These are phyloP conservation scores for Colletotrichum sojae DNA, from an alignment of 2,329 filamentous ascomycete genomes.

Conservation along the genomic window DNA sequence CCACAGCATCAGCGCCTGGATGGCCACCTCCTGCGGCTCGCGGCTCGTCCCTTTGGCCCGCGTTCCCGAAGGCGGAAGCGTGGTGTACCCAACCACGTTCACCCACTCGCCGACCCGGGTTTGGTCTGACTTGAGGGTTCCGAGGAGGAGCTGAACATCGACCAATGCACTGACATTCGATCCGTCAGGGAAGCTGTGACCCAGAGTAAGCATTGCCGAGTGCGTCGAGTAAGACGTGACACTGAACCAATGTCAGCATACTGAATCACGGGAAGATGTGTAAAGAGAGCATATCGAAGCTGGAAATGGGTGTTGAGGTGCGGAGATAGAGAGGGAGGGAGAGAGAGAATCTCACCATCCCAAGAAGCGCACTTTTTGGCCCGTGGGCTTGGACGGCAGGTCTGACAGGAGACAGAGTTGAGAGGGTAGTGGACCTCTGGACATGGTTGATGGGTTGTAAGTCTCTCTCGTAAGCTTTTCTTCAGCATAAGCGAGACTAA, in stretches of 20 bases:
- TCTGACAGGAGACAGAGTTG: slow-evolving; percentile 75
- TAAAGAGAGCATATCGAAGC: background rate
- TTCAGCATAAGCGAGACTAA: too few relatives aligned
- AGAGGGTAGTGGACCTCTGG: slow-evolving; percentile 74
- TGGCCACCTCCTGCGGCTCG: slow-evolving; percentile 51
- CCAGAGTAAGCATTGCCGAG: slow-evolving; percentile 75
- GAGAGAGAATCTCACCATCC: slow-evolving; percentile 76
- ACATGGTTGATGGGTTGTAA: slow-evolving; percentile 56
- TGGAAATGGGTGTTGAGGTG: background rate
- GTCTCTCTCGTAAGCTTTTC: background rate
- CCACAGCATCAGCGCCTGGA: slow-evolving; percentile 87
- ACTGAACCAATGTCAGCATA: slow-evolving; percentile 54
- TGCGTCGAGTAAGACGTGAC: slow-evolving; percentile 65
- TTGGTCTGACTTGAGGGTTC: slow-evolving; percentile 73
- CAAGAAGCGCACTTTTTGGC: slow-evolving; percentile 90
- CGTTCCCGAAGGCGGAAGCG: slow-evolving; percentile 44
- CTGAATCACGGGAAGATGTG: background rate
- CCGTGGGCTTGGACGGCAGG: slow-evolving; percentile 64
- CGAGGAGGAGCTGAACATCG: slow-evolving; percentile 79
- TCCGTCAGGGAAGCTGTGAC: slow-evolving; percentile 73
- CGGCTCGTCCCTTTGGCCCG: slow-evolving; percentile 31
- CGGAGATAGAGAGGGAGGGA: background rate
- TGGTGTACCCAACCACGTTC: slow-evolving; percentile 88
- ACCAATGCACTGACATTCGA: slow-evolving; percentile 69
- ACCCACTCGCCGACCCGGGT: slow-evolving; percentile 86